A percentile compares a stretch with the other conserved stretches of the same genome.
phyloP scores from a whole-genome alignment of 129 eudicot species.

The Mikania micrantha region DNA sequence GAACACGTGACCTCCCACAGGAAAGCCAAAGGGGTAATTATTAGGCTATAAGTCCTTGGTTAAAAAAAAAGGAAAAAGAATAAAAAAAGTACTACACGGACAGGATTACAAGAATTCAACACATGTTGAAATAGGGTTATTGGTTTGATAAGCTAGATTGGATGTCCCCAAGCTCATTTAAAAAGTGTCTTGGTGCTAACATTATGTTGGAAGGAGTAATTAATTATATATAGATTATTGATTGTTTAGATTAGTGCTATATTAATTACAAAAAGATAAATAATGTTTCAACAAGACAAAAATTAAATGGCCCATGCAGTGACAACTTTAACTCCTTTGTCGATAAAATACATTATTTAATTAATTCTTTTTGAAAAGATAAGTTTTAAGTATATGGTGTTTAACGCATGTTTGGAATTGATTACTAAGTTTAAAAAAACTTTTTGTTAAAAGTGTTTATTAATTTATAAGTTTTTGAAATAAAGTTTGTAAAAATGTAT shows the following conservation, averaged over 20 bases:
- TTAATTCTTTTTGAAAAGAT: not conserved
- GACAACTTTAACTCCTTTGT: not conserved
- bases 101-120: not conserved
- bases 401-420: no score
- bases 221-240: not conserved
- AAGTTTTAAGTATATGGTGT: no score
- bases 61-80: not conserved
- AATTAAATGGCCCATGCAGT: not conserved
- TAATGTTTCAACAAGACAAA: not conserved
- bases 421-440: no score
- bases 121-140: slow-evolving; percentile 10
- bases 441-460: no score
- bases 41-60: no score
- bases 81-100: not conserved
- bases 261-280: not conserved
- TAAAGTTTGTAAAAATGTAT: no score
- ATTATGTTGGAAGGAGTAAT: not conserved
- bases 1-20: no score
- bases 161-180: not conserved
- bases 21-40: no score
- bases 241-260: not conserved
- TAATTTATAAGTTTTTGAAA: no score
- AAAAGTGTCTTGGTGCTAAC: no score
- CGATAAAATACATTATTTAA: not conserved
- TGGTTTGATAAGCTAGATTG: not conserved